These are phyloP conservation scores for Pichia sp. DNA, from an alignment of 1,139 yeast genomes.

Conservation along the genomic window DNA sequence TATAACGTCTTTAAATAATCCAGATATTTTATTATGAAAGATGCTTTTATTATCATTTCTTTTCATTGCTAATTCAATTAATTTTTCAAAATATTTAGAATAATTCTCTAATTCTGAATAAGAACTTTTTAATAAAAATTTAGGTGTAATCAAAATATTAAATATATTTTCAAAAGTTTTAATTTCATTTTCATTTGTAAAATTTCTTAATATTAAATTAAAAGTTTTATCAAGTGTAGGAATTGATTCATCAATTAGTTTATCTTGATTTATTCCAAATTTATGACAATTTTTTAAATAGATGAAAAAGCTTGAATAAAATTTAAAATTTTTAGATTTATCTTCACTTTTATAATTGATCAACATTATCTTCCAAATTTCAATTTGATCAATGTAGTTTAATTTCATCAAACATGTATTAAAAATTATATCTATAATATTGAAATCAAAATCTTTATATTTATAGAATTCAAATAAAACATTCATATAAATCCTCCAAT, in stretches of 20 bases:
- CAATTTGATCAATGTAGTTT: slow-evolving; percentile 3
- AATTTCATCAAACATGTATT: slow-evolving; percentile 1
- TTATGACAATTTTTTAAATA: slow-evolving; percentile 7
- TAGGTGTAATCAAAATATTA: slow-evolving; percentile 25
- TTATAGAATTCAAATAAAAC: background rate
- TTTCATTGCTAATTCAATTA: slow-evolving; percentile 29
- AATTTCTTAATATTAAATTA: slow-evolving; percentile 1
- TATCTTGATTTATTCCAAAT: slow-evolving; percentile 1
- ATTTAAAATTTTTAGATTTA: background rate
- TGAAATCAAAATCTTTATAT: background rate
- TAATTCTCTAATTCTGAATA: slow-evolving; percentile 40
- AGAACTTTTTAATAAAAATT: slow-evolving; percentile 32
- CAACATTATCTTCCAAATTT: slow-evolving; percentile 8
- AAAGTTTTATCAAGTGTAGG: slow-evolving; percentile 1
- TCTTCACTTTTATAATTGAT: background rate
- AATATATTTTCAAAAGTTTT: slow-evolving; percentile 3
- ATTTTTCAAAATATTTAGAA: slow-evolving; percentile 42
- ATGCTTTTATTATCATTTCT: slow-evolving; percentile 5
- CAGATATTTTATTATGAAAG: slow-evolving; percentile 28
- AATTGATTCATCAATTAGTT: background rate
- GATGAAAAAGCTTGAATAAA: slow-evolving; percentile 9
- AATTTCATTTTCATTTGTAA: background rate
- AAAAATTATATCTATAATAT: background rate
- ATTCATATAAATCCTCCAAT: slow-evolving; percentile 4
- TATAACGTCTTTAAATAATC: slow-evolving; percentile 35